A percentile compares a stretch with the other conserved stretches of the same genome.
Conservation (phyloP, 2,329 filamentous ascomycete genomes). For the Aspergillus quadrilineatus region DNA sequence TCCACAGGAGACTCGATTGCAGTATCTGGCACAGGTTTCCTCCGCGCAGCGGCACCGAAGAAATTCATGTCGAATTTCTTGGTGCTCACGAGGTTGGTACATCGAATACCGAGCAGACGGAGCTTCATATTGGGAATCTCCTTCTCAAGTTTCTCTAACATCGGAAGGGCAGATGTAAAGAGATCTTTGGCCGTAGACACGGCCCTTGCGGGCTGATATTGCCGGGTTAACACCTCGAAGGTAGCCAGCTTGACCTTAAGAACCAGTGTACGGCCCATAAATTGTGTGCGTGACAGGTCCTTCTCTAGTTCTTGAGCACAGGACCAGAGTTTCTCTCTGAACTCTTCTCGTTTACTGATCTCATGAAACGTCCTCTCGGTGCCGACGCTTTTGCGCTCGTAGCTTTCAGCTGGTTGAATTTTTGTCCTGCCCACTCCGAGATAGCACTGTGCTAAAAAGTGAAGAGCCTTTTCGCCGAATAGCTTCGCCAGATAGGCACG, state of each 20-base stretch:
- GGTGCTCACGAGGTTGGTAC: conserved; percentile 81
- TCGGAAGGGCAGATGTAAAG: conserved; percentile 76
- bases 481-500: conserved; percentile 71
- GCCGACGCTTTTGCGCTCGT: conserved; percentile 88
- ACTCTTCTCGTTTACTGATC: conserved; percentile 64
- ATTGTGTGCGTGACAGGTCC: conserved; percentile 74
- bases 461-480: conserved; percentile 88
- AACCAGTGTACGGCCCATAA: conserved; percentile 86
- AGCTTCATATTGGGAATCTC: conserved; percentile 78
- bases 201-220: conserved; percentile 69
- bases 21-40: conserved; percentile 20
- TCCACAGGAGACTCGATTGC: conserved; percentile 35
- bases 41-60: conserved; percentile 58
- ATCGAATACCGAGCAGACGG: conserved; percentile 82
- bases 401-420: conserved; percentile 82
- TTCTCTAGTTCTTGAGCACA: conserved; percentile 84
- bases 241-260: conserved; percentile 93
- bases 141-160: conserved; percentile 78
- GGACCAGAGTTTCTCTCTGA: conserved; percentile 74
- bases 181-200: conserved; percentile 75
- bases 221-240: conserved; percentile 85
- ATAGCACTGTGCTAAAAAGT: conserved; percentile 80
- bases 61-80: conserved; percentile 80
- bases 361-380: conserved; percentile 91
- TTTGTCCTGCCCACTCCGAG: conserved; percentile 82